These are phyloP conservation scores for Neofusicoccum parvum DNA, from an alignment of 2,329 filamentous ascomycete genomes.

Conservation along the genomic window DNA sequence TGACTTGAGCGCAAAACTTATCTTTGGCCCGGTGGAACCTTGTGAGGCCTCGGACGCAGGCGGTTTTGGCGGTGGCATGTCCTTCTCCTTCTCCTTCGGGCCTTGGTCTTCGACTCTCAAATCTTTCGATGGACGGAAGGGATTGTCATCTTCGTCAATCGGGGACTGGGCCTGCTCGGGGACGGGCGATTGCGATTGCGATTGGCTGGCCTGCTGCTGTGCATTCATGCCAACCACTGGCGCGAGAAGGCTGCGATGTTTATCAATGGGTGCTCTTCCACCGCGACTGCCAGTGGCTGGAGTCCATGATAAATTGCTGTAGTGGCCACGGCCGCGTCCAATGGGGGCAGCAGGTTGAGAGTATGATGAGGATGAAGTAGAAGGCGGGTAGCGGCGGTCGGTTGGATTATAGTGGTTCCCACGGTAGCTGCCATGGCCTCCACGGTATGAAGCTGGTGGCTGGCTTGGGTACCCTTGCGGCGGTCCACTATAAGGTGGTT, in stretches of 20 bases:
- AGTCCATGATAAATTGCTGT: constrained; percentile 74
- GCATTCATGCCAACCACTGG: constrained; percentile 24
- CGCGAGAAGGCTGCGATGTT: constrained; percentile 26
- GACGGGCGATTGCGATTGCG: constrained; percentile 18
- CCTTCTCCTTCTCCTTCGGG: constrained; percentile 53
- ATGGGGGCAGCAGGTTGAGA: constrained; percentile 41
- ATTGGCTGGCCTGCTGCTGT: constrained; percentile 22
- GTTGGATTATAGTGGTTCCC: constrained; percentile 58
- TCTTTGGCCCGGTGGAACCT: constrained; percentile 64
- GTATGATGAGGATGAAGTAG: constrained; percentile 51
- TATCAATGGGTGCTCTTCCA: constrained; percentile 48
- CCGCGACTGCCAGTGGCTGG: constrained; percentile 58
- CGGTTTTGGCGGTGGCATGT: constrained; percentile 59
- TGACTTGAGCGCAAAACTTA: constrained; percentile 91
- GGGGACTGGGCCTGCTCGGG: constrained; percentile 32
- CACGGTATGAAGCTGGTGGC: constrained; percentile 52
- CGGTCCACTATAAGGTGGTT: constrained; percentile 57
- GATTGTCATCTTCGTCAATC: constrained; percentile 60
- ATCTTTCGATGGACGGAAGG: constrained; percentile 66
- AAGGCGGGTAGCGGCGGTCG: constrained; percentile 47
- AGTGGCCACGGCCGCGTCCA: constrained; percentile 60
- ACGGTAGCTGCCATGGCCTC: constrained; percentile 59
- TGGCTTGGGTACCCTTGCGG: constrained; percentile 53
- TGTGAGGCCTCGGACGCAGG: constrained; percentile 59
- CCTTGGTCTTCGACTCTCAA: constrained; percentile 65